Conservation (phyloP, 805 yeast species). For the Starmerella cellae region DNA sequence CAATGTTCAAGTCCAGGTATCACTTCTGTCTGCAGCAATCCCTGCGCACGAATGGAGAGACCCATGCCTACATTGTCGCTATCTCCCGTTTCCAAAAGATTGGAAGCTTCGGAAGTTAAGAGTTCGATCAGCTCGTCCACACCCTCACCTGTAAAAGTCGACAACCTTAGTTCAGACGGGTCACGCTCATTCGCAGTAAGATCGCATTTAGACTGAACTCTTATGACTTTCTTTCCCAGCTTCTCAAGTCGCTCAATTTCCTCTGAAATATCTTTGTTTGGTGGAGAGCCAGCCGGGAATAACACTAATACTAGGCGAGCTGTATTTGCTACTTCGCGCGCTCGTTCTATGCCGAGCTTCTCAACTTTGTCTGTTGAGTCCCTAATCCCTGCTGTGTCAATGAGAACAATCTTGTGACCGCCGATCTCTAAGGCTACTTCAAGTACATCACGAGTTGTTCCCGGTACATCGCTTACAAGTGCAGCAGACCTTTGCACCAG, state of each 20-base stretch:
- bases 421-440: conserved; percentile 68
- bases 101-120: conserved; percentile 37
- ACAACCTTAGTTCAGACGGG: conserved; percentile 27
- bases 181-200: conserved; percentile 4
- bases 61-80: conserved; percentile 44
- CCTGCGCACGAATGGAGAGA: conserved; percentile 63
- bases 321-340: conserved; percentile 42
- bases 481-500: conserved; percentile 72
- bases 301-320: conserved; percentile 64
- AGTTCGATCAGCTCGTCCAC: conserved; percentile 34
- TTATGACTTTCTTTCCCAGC: conserved; percentile 21
- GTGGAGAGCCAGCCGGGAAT: conserved; percentile 30
- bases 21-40: conserved; percentile 62
- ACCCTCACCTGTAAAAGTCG: conserved; percentile 52
- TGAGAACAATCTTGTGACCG: conserved; percentile 71
- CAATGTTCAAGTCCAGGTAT: conserved; percentile 49
- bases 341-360: conserved; percentile 66
- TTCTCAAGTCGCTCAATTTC: conserved; percentile 14
- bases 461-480: conserved; percentile 81
- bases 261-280: conserved; percentile 5
- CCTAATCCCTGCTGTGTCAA: conserved; percentile 91
- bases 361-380: conserved; percentile 44
- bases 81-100: conserved; percentile 29
- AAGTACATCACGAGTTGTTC: conserved; percentile 83
- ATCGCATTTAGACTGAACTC: conserved; percentile 28